These are phyloP conservation scores for Fusarium sp. DNA, from an alignment of 2,329 filamentous ascomycete genomes.

Conservation along the genomic window DNA sequence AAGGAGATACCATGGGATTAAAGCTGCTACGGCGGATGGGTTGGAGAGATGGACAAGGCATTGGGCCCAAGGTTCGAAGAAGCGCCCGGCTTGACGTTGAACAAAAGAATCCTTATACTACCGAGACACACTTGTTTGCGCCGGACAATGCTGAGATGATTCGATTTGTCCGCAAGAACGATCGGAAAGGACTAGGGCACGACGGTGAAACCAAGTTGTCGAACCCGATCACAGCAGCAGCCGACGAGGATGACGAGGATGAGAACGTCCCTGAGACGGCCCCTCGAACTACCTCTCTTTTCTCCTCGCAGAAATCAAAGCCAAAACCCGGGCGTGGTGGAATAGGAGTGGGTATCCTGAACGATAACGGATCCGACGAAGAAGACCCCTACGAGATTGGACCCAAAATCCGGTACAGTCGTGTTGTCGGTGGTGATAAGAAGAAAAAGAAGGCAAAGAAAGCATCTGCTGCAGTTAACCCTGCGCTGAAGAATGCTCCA, in stretches of 20 bases:
- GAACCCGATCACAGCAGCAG: slow-evolving; percentile 40
- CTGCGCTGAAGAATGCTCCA: slow-evolving; percentile 73
- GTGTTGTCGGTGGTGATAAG: slow-evolving; percentile 83
- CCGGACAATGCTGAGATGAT: slow-evolving; percentile 83
- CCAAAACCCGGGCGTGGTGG: slow-evolving; percentile 67
- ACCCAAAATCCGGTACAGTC: slow-evolving; percentile 88
- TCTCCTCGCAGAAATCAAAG: slow-evolving; percentile 61
- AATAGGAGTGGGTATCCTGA: slow-evolving; percentile 88
- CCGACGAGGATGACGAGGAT: slow-evolving; percentile 57
- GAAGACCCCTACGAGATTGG: slow-evolving; percentile 95
- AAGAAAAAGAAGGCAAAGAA: slow-evolving; percentile 77
- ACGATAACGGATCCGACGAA: slow-evolving; percentile 94
- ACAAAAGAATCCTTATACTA: slow-evolving; percentile 52
- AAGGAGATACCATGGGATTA: slow-evolving; percentile 87
- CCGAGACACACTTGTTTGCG: slow-evolving; percentile 79
- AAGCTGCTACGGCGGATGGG: slow-evolving; percentile 92
- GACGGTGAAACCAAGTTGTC: slow-evolving; percentile 67
- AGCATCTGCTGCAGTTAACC: slow-evolving; percentile 67
- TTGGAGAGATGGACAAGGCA: slow-evolving; percentile 93
- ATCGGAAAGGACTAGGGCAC: slow-evolving; percentile 78
- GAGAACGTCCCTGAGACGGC: slow-evolving; percentile 48
- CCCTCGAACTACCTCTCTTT: slow-evolving; percentile 28
- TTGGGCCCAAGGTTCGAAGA: slow-evolving; percentile 86
- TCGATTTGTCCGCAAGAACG: slow-evolving; percentile 71
- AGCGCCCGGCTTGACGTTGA: slow-evolving; percentile 72